phyloP scores from a whole-genome alignment of 306 rosid genomes.

The Quillaja saponaria region DNA sequence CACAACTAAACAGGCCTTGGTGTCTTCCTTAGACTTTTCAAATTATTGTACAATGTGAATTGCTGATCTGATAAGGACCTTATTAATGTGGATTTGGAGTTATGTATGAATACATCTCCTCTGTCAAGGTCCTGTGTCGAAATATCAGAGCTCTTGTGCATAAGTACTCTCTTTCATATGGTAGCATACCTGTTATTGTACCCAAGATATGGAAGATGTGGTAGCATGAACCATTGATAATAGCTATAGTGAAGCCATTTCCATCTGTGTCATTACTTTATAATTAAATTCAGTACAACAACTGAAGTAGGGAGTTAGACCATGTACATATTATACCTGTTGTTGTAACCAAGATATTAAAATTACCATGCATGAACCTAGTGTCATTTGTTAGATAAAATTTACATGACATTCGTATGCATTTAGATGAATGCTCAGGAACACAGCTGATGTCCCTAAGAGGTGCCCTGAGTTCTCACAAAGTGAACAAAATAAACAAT shows the following conservation, averaged over 20 bases:
- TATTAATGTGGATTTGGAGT: not conserved
- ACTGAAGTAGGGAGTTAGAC: not conserved
- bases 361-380: too few species aligned
- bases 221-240: not conserved
- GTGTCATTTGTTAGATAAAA: not conserved
- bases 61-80: conserved; percentile 1
- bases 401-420: not conserved
- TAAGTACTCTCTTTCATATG: too few species aligned
- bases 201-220: not conserved
- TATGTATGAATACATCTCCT: not conserved
- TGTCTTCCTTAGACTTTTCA: too few species aligned
- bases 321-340: not conserved
- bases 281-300: not conserved
- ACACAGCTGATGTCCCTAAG: conserved; percentile 1
- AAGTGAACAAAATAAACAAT: not conserved
- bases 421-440: not conserved
- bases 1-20: too few species aligned
- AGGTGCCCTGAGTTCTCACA: not conserved
- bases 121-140: not conserved
- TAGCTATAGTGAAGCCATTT: not conserved
- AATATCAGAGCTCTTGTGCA: not conserved
- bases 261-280: not conserved
- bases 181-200: not conserved
- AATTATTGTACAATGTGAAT: not conserved
- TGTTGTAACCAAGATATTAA: too few species aligned